Evolutionary conservation across 169 alveolate species (phyloP), one percentile per base, ranked within the genome.

Genomic region (Babesia ovis): DNA sequence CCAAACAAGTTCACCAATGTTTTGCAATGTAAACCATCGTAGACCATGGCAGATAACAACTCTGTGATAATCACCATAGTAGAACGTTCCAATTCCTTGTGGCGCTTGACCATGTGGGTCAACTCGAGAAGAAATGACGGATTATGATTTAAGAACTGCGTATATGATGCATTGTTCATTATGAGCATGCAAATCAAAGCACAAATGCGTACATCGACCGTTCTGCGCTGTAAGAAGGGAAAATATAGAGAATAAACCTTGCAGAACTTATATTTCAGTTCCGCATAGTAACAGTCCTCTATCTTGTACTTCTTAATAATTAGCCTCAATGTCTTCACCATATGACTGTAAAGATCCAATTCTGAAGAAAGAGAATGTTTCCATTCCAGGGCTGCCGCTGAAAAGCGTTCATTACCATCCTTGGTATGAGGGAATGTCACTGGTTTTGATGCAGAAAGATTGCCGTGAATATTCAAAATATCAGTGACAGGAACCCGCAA

Each of bases 61-160:
- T 81, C 89, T 9, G 85, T 81, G 12, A 83, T 6, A 23, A 72
- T 57, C 9, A 61, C 76, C 86, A 79, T 79, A 22, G 86, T 79
- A 16, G 69, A 48, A 31, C 46, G 55, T 20, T 79, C 86, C 57
- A 79, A 5, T 20, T 69, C 68, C 18, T 23, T 29, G 70, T 68
- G 76, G 37, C 75, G 55, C 56, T 54, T 68, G 12, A 79, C 31
- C 56, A 79, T 43, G 60, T 66, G 68, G 29, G 83, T 59, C 18
- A 79, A n/a, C 50, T 79, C 86, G 14, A 58, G 82, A n/a, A 79
- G 59, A 54, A 79, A 79, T 20, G 77, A 79, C 14, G 86, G 86
- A 46, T 79, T 79, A 42, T 68, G 54, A 27, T 41, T 79, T 53
- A 79, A 57, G 53, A 79, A 79, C 61, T 79, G 83, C 34, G 57